Conservation (phyloP, 176 grass and related monocot genomes). For the Oryza brachyantha region DNA sequence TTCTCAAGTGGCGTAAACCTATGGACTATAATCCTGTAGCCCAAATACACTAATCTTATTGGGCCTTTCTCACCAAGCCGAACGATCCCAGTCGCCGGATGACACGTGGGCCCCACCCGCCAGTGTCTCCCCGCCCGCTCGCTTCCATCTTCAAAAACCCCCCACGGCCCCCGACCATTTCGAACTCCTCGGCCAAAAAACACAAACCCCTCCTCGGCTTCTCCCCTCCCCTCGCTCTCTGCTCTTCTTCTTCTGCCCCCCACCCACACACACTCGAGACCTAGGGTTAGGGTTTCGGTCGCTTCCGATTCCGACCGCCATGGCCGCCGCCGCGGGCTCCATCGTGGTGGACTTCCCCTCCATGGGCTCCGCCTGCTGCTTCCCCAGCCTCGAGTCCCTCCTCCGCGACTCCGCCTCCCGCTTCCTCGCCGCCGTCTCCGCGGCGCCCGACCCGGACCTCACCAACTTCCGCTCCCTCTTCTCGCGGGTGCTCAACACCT, state of each 20-base stretch:
- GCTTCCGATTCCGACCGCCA: constrained; percentile 37
- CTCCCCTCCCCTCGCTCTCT: background rate
- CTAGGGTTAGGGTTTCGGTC: constrained; percentile 58
- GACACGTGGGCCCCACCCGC: background rate
- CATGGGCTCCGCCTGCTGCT: constrained; percentile 42
- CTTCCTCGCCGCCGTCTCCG: constrained; percentile 71
- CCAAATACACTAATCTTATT: background rate
- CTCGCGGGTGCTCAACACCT: constrained; percentile 67
- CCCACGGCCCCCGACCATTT: constrained; percentile 36
- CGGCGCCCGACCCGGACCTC: constrained; percentile 63
- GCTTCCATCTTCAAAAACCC: constrained; percentile 31
- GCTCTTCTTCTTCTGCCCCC: background rate
- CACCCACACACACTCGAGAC: constrained; percentile 48
- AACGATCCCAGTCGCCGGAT: background rate
- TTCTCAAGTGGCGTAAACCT: too few relatives aligned
- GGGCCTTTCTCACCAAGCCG: background rate
- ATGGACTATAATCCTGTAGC: background rate
- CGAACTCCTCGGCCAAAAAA: background rate
- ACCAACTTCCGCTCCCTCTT: constrained; percentile 77
- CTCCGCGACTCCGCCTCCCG: constrained; percentile 76
- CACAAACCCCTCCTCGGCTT: constrained; percentile 33
- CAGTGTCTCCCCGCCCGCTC: constrained; percentile 7
- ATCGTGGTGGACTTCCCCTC: constrained; percentile 56
- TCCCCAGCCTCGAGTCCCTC: constrained; percentile 67
- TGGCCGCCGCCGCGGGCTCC: constrained; percentile 61